Base-by-base conservation (phyloP, 495 filamentous ascomycete species). In the Sporormia fimetaria region DNA sequence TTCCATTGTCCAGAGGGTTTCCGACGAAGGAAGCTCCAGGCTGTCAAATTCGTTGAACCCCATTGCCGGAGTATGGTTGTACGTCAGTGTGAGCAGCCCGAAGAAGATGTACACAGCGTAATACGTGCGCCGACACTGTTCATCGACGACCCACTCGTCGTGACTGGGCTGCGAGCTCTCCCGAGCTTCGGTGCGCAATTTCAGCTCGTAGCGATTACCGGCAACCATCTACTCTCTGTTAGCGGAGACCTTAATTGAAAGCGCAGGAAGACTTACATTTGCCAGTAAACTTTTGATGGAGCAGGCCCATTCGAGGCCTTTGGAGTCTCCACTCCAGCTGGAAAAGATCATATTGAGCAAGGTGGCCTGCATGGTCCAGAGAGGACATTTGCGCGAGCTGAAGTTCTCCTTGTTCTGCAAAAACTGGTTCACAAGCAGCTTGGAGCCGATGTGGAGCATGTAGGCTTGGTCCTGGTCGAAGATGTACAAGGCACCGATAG, bases 91-190 rank as follows among this genome's bases (percentile, higher is more conserved):
- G 45, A 98, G 66, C 57, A 96, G 73, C 42, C 90, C 90, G 56
- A 96, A 96, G 75, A 96, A 98, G 64, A 98, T 87, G 63, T 96
- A 96, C 40, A 96, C 88, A n/a, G 90, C 90, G 52, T 87, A 98
- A 66, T 96, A 98, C 2, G 90, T 96, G 31, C 90, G 83, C 38
- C 87, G 76, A 67, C 92, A 94, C 15, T 87, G 86, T 57, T 98
- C 90, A 56, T 98, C 90, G 56, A 90, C 85, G 42, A 96, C 78
- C 90, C 90, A 98, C 57, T 96, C 84, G 37, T 85, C 77, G 25
- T 87, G 81, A 32, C 72, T 83, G 6, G 85, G 82, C 44, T 69
- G 69, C 20, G 70, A 69, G 33, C 78, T 82, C 52, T 86, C 84
- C 51, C 92, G 83, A 44, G 80, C 82, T 53, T 96, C 88, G 23